Evolutionary conservation across 2,329 filamentous ascomycete genomes (phyloP).

Genomic region (Monilinia aucupariae): DNA sequence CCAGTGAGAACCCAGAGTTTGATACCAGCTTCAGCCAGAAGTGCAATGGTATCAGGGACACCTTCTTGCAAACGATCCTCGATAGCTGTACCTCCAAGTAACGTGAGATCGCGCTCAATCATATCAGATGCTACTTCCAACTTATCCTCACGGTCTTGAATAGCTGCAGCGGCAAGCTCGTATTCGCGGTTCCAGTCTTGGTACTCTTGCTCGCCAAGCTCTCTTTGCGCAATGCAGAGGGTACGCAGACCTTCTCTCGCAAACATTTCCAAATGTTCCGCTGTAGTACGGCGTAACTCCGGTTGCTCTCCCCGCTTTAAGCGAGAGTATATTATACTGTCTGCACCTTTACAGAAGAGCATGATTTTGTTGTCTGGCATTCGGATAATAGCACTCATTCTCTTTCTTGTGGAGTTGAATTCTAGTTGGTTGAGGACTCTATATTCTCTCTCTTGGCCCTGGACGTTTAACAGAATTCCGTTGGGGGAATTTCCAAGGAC

Average conservation of each 20-base stretch:
- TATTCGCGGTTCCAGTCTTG: slow-evolving; percentile 78
- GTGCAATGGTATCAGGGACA: slow-evolving; percentile 88
- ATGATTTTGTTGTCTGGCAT: slow-evolving; percentile 90
- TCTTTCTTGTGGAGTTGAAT: slow-evolving; percentile 93
- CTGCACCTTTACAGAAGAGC: slow-evolving; percentile 94
- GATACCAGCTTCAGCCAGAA: slow-evolving; percentile 89
- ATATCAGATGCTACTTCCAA: slow-evolving; percentile 82
- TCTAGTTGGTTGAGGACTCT: slow-evolving; percentile 90
- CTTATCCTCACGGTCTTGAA: slow-evolving; percentile 86
- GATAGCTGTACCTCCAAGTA: slow-evolving; percentile 92
- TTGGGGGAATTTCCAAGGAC: slow-evolving; percentile 76
- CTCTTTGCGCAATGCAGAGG: slow-evolving; percentile 82
- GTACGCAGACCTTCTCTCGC: slow-evolving; percentile 92
- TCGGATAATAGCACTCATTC: slow-evolving; percentile 94
- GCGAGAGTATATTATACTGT: slow-evolving; percentile 93
- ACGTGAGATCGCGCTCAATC: slow-evolving; percentile 83
- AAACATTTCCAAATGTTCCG: slow-evolving; percentile 94
- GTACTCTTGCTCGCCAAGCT: slow-evolving; percentile 79
- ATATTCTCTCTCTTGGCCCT: slow-evolving; percentile 81
- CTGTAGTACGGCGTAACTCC: slow-evolving; percentile 75
- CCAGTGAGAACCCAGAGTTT: slow-evolving; percentile 98
- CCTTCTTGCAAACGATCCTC: slow-evolving; percentile 96
- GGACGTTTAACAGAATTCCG: slow-evolving; percentile 77
- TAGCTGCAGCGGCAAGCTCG: slow-evolving; percentile 75
- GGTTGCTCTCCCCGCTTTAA: slow-evolving; percentile 79